Base-by-base conservation (phyloP, 179 eudicot genomes). In the Sideroxylon spinosum region DNA sequence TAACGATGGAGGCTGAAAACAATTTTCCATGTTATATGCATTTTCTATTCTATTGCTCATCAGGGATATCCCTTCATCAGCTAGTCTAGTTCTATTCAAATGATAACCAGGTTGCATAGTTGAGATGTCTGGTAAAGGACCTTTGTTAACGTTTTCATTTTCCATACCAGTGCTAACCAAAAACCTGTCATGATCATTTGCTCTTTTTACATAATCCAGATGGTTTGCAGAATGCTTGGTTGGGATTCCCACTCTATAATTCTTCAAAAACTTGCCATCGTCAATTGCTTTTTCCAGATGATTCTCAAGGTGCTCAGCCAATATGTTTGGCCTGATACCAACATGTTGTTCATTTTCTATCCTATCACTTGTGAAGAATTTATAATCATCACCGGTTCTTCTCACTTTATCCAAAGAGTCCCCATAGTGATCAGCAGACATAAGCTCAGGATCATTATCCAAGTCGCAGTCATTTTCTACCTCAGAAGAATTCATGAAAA, bases 31-130 rank as follows among this genome's bases (percentile, higher is more conserved):
- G 32, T 77, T 37, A 70, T 20, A 75, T 20, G 60, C 75, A 76
- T 56, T 59, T 1, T 74, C 52, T 7, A 49, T 59, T 75, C 60
- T 32, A 17, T 67, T 68, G 14, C 49, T 48, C 23, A 3, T 73
- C n/a, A 56, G 20, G 22, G 74, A 64, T 28, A 26, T 73, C 32
- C 68, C 49, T 57, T 76, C 80, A 70, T 66, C 78, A 76, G 29
- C 19, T n/a, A 13, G 48, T 55, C 55, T 81, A 55, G 13, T 22
- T 76, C 48, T 32, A 44, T 29, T 75, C 66, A 53, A 64, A 9
- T 22, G 67, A 52, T 52, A 53, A 23, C 26, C n/a, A 52, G 22
- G 22, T 20, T 49, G 22, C 46, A 20, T 22, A 22, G 16, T 25
- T 6, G 80, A 22, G 25, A 62, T 19, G 6, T 3, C 76, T 10